Evolutionary conservation across 176 grass and related monocot genomes (phyloP).

Genomic region (Aechmea fasciata): DNA sequence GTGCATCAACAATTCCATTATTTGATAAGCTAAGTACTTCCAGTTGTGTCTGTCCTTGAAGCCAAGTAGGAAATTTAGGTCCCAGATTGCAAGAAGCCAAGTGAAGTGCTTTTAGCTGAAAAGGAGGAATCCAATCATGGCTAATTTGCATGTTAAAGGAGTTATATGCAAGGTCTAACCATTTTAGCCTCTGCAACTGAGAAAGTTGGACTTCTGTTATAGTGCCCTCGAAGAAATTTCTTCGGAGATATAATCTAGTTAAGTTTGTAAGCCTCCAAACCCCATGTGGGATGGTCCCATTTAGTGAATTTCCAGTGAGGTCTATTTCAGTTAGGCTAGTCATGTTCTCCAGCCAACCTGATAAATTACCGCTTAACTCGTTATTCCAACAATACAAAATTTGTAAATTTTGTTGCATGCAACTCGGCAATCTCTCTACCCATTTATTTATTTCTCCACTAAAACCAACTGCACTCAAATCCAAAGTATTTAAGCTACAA

Average conservation of each 20-base stretch:
- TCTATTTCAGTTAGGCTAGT: slow-evolving; percentile 13
- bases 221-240: slow-evolving; percentile 8
- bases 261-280: slow-evolving; percentile 1
- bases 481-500: slow-evolving; percentile 9
- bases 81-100: slow-evolving; percentile 33
- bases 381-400: background rate
- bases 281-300: background rate
- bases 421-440: slow-evolving; percentile 8
- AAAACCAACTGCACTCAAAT: background rate
- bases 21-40: slow-evolving; percentile 14
- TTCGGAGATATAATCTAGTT: background rate
- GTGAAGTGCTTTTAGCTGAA: slow-evolving; percentile 5
- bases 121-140: slow-evolving; percentile 36
- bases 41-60: slow-evolving; percentile 26
- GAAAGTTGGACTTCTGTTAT: slow-evolving; percentile 14
- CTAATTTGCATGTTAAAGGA: slow-evolving; percentile 15
- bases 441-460: background rate
- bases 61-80: slow-evolving; percentile 34
- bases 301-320: background rate
- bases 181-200: slow-evolving; percentile 11
- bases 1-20: slow-evolving; percentile 24
- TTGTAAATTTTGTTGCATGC: background rate
- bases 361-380: slow-evolving; percentile 16
- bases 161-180: slow-evolving; percentile 14
- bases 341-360: background rate